Percentiles rank a stretch among this genome's conserved stretches.
These are phyloP conservation scores for Acanthamoeba sp. DNA, from an alignment of 208 protist species.

Conservation along the genomic window DNA sequence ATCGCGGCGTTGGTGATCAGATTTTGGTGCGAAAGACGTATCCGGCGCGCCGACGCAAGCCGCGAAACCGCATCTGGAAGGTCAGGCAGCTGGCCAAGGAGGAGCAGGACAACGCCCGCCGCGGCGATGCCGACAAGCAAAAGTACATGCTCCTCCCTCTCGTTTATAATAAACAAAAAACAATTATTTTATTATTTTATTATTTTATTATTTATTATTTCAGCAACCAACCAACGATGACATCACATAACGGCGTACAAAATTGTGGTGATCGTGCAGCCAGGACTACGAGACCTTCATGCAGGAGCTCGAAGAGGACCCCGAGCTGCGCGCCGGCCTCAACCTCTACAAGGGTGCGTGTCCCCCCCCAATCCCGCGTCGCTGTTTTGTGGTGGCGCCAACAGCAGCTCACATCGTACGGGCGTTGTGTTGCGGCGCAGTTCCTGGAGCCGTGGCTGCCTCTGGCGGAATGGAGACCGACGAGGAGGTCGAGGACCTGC, in stretches of 20 bases:
- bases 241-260: too few species aligned
- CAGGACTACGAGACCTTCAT: slow-evolving; percentile 89
- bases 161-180: slow-evolving; percentile 78
- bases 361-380: not conserved
- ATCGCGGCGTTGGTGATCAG: slow-evolving; percentile 48
- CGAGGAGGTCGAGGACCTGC: slow-evolving; percentile 49
- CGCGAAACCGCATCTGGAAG: slow-evolving; percentile 81
- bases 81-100: slow-evolving; percentile 81
- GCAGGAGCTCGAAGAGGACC: slow-evolving; percentile 91
- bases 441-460: not conserved
- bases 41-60: slow-evolving; percentile 63
- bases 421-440: not conserved
- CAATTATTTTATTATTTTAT: too few species aligned
- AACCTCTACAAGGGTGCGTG: slow-evolving; percentile 88
- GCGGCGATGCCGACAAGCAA: not conserved
- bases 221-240: too few species aligned
- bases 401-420: not conserved
- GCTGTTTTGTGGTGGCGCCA: not conserved
- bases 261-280: slow-evolving; percentile 37
- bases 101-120: slow-evolving; percentile 50
- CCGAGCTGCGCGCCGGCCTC: slow-evolving; percentile 86
- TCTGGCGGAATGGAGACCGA: slow-evolving; percentile 23
- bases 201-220: too few species aligned
- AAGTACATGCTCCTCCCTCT: slow-evolving; percentile 18
- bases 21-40: slow-evolving; percentile 87